A percentile compares a stretch with the other conserved stretches of the same genome.
phyloP scores from a whole-genome alignment of 192 early-diverging fungal species.

The Coemansia sp. region DNA sequence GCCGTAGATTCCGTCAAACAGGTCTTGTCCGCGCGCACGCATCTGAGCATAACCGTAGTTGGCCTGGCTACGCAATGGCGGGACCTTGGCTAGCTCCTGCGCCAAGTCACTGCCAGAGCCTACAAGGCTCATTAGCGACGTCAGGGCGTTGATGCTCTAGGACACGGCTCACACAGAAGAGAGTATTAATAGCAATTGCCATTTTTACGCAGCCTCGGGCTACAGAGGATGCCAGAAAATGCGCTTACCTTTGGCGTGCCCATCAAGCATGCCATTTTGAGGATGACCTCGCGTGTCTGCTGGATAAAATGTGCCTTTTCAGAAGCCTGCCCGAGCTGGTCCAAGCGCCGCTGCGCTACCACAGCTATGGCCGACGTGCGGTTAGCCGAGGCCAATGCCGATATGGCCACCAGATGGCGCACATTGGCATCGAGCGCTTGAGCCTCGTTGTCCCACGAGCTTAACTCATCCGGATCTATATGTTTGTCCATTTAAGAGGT shows the following conservation, averaged over 20 bases:
- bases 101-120: constrained; percentile 2
- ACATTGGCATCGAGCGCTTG: constrained; percentile 7
- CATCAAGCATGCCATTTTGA: constrained; percentile 41
- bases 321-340: constrained; percentile 3
- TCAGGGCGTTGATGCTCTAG: constrained; percentile 29
- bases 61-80: neutral
- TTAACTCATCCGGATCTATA: neutral
- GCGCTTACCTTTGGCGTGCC: constrained; percentile 29
- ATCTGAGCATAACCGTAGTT: constrained; percentile 18
- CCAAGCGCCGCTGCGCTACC: constrained; percentile 8
- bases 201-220: no score
- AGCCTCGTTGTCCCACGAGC: constrained; percentile 13
- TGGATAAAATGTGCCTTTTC: constrained; percentile 23
- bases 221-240: no score
- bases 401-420: constrained; percentile 19
- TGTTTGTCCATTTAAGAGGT: neutral
- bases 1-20: constrained; percentile 29
- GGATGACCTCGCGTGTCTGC: constrained; percentile 26
- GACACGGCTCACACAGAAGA: neutral
- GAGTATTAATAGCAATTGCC: no score
- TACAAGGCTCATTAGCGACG: constrained; percentile 11
- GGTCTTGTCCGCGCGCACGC: constrained; percentile 14
- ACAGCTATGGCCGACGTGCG: constrained; percentile 5
- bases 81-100: neutral
- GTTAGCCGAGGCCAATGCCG: constrained; percentile 35